Percentiles rank a stretch among this genome's conserved stretches.
phyloP scores from a whole-genome alignment of 1,284 basidiomycete genomes.

The Apiotrichum veenhuisii region DNA sequence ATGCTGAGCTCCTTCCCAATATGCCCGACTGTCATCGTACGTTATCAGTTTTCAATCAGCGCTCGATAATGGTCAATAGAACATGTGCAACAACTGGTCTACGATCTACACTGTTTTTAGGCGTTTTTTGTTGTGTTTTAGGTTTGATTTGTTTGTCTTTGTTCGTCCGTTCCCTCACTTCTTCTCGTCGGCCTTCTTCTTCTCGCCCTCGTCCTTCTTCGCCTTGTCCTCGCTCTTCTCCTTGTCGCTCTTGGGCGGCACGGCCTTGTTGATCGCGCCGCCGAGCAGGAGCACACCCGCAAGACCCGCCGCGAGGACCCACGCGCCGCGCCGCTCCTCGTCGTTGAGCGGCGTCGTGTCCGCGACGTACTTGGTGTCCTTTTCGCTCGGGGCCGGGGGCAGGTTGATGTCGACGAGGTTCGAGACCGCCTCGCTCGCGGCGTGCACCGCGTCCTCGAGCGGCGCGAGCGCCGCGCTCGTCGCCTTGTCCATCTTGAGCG shows the following conservation, averaged over 20 bases:
- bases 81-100: neutral
- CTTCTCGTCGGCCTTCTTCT: conserved; percentile 1
- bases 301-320: conserved; percentile 57
- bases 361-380: conserved; percentile 30
- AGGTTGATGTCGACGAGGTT: conserved; percentile 3
- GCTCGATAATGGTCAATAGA: too few species aligned
- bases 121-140: neutral
- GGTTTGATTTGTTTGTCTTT: neutral
- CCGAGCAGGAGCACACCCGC: conserved; percentile 57
- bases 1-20: too few species aligned
- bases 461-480: neutral
- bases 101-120: conserved; percentile 1
- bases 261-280: neutral
- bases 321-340: conserved; percentile 58
- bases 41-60: too few species aligned
- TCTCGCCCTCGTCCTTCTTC: neutral
- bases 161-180: too few species aligned
- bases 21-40: too few species aligned
- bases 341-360: conserved; percentile 53
- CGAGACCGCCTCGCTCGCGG: neutral
- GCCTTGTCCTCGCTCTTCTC: neutral
- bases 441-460: neutral
- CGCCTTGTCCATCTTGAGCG: neutral
- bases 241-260: neutral
- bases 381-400: conserved; percentile 4